A percentile compares a stretch with the other conserved stretches of the same genome.
Evolutionary conservation across 345 rosid species (phyloP).

Genomic region (Eucalyptus camaldulensis): DNA sequence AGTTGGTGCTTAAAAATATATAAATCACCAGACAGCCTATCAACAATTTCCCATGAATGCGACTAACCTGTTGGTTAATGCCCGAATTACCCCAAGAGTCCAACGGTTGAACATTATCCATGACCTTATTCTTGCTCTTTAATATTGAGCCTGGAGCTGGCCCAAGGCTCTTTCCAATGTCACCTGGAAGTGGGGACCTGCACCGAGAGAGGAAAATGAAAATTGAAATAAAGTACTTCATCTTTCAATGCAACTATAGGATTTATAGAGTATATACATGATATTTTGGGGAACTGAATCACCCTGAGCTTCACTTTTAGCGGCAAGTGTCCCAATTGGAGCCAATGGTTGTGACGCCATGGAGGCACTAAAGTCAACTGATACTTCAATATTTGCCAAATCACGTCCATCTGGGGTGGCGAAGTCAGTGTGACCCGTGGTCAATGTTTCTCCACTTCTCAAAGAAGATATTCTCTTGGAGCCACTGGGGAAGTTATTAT

Average conservation of each 20-base stretch:
- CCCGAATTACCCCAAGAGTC: slow-evolving; percentile 64
- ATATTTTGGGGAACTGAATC: slow-evolving; percentile 34
- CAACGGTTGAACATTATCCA: slow-evolving; percentile 53
- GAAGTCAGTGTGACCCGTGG: slow-evolving; percentile 13
- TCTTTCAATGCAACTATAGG: neutral
- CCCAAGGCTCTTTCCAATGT: slow-evolving; percentile 30
- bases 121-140: slow-evolving; percentile 41
- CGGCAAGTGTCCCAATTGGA: slow-evolving; percentile 70
- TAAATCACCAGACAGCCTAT: neutral
- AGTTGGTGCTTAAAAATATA: neutral
- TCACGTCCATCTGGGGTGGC: slow-evolving; percentile 21
- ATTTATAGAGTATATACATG: slow-evolving; percentile 25
- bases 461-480: slow-evolving; percentile 30
- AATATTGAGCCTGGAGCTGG: slow-evolving; percentile 22
- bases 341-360: slow-evolving; percentile 42
- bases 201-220: neutral
- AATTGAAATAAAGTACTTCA: neutral
- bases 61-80: slow-evolving; percentile 58
- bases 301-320: slow-evolving; percentile 43
- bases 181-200: neutral
- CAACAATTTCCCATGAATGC: neutral
- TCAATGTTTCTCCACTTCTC: slow-evolving; percentile 25
- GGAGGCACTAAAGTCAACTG: slow-evolving; percentile 24
- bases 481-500: slow-evolving; percentile 9
- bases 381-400: slow-evolving; percentile 15